phyloP scores from a whole-genome alignment of 148 eudicot genomes.

The Tetragonia tetragonoides region DNA sequence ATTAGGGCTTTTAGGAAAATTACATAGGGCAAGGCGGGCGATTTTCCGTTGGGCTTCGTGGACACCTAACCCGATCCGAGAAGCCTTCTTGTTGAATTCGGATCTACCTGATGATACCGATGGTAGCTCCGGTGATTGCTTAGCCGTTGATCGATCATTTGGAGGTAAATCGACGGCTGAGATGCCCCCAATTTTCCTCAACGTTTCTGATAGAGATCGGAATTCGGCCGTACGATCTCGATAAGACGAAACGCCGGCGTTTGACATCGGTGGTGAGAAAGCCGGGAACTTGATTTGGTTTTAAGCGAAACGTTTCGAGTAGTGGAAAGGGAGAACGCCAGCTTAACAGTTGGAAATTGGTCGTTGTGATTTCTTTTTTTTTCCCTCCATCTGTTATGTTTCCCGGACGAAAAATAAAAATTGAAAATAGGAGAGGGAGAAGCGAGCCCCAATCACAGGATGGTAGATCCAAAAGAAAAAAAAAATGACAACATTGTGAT shows the following conservation, averaged over 20 bases:
- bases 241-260: constrained; percentile 47
- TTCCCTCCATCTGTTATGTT: constrained; percentile 18
- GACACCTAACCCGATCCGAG: constrained; percentile 61
- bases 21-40: constrained; percentile 63
- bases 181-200: constrained; percentile 50
- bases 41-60: constrained; percentile 69
- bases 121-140: constrained; percentile 3
- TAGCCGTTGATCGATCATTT: constrained; percentile 24
- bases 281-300: background rate
- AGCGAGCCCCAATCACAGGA: no score
- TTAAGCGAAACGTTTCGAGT: background rate
- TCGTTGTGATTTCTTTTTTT: constrained; percentile 10
- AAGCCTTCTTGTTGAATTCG: constrained; percentile 71
- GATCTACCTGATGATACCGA: constrained; percentile 45
- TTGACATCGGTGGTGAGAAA: constrained; percentile 32
- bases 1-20: background rate
- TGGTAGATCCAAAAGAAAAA: no score
- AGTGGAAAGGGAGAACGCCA: background rate
- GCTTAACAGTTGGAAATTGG: constrained; percentile 1
- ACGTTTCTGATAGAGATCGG: constrained; percentile 53
- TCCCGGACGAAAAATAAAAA: background rate
- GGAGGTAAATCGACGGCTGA: constrained; percentile 26
- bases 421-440: background rate
- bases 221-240: constrained; percentile 84
- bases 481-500: no score